Conservation (phyloP, 345 rosid genomes). For the Eucalyptus caleyi region DNA sequence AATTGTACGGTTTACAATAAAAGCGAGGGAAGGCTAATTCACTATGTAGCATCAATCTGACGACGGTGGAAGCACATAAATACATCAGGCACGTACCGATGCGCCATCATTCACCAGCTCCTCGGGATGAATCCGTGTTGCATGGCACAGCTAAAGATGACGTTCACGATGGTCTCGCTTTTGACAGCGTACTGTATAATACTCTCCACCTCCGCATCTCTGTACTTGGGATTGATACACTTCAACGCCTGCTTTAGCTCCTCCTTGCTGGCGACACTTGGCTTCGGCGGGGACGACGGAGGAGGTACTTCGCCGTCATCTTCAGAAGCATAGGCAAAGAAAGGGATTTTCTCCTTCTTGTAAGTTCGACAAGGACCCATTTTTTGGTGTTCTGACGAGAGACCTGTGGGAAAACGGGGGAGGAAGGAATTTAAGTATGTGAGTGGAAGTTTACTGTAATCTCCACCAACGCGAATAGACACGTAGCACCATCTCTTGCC, state of each 20-base stretch:
- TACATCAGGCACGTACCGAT: background rate
- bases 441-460: background rate
- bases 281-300: background rate
- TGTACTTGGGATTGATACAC: background rate
- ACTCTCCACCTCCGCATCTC: background rate
- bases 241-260: background rate
- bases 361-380: slow-evolving; percentile 8
- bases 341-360: background rate
- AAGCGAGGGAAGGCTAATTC: background rate
- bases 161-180: background rate
- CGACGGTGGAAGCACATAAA: background rate
- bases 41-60: background rate
- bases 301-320: background rate
- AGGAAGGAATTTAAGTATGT: background rate
- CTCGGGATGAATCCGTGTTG: background rate
- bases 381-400: background rate
- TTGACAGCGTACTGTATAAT: background rate
- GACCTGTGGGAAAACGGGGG: background rate
- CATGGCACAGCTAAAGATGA: background rate
- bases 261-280: background rate
- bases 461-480: background rate
- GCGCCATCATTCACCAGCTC: background rate
- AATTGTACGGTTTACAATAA: background rate
- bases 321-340: background rate
- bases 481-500: background rate